Evolutionary conservation across 208 protist genomes (phyloP).

Genomic region (Angomonas desouzai): DNA sequence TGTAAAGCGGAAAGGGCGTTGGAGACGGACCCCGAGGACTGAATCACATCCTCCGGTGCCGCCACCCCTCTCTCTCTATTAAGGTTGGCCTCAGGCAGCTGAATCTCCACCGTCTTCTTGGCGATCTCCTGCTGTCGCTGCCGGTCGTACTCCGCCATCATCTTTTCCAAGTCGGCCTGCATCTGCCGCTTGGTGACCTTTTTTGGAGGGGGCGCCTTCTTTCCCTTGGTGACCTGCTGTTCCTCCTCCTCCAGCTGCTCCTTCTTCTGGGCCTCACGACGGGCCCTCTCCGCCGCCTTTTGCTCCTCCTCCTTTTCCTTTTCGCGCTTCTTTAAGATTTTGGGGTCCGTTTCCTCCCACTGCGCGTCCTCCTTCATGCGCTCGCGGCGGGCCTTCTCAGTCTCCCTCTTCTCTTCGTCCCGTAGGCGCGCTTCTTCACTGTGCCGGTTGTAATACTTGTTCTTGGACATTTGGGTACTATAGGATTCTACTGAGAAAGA

Average conservation of each 20-base stretch:
- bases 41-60: slow-evolving; percentile 18
- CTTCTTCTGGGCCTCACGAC: slow-evolving; percentile 58
- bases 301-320: slow-evolving; percentile 64
- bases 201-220: slow-evolving; percentile 31
- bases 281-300: slow-evolving; percentile 45
- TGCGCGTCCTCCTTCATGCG: slow-evolving; percentile 61
- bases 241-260: slow-evolving; percentile 75
- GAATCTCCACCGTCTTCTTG: slow-evolving; percentile 27
- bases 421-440: slow-evolving; percentile 72
- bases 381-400: slow-evolving; percentile 26
- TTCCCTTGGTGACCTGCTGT: slow-evolving; percentile 42
- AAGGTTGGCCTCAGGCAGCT: slow-evolving; percentile 24
- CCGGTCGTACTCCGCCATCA: slow-evolving; percentile 81
- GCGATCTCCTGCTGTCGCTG: slow-evolving; percentile 21
- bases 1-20: slow-evolving; percentile 48
- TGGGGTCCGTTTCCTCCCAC: slow-evolving; percentile 65
- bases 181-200: slow-evolving; percentile 75
- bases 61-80: slow-evolving; percentile 34
- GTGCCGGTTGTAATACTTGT: slow-evolving; percentile 87
- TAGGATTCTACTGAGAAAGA: neutral
- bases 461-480: slow-evolving; percentile 39
- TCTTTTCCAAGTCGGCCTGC: slow-evolving; percentile 84
- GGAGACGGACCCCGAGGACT: slow-evolving; percentile 35
- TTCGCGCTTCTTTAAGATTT: slow-evolving; percentile 47
- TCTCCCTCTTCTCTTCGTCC: slow-evolving; percentile 44